These are phyloP conservation scores for Lentinula guzmanii DNA, from an alignment of 768 basidiomycete genomes.

Conservation along the genomic window DNA sequence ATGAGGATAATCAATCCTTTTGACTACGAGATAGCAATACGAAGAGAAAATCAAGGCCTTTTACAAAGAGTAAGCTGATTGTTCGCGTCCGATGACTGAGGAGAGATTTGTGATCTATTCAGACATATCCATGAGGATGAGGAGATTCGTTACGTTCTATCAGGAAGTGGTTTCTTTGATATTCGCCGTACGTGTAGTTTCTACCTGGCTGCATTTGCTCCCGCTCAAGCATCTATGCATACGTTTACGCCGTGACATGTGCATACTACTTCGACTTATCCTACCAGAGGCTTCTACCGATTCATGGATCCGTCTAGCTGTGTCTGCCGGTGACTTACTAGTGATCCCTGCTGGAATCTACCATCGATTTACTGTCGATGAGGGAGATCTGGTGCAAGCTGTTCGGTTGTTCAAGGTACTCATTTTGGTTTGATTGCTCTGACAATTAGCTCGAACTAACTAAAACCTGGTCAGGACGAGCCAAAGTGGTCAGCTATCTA, in stretches of 20 bases:
- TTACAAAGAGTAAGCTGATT: constrained; percentile 64
- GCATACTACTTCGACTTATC: too few relatives aligned
- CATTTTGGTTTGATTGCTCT: neutral
- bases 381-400: constrained; percentile 64
- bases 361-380: constrained; percentile 91
- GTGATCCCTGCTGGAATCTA: constrained; percentile 90
- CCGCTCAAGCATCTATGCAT: neutral
- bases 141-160: constrained; percentile 85
- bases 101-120: neutral
- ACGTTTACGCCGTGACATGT: neutral
- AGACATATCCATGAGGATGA: constrained; percentile 96
- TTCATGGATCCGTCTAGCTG: constrained; percentile 75
- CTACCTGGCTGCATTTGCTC: neutral
- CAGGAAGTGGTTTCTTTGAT: constrained; percentile 91
- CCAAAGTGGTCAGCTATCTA: constrained; percentile 87
- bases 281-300: constrained; percentile 57
- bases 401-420: constrained; percentile 80
- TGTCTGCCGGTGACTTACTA: constrained; percentile 76
- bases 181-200: constrained; percentile 57
- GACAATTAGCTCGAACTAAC: neutral
- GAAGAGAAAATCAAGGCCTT: constrained; percentile 79
- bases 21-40: constrained; percentile 36
- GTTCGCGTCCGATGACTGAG: neutral
- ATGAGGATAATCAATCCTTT: neutral
- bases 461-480: constrained; percentile 53